Conservation (phyloP, 2,329 filamentous ascomycete species). For the Fusarium globosum region DNA sequence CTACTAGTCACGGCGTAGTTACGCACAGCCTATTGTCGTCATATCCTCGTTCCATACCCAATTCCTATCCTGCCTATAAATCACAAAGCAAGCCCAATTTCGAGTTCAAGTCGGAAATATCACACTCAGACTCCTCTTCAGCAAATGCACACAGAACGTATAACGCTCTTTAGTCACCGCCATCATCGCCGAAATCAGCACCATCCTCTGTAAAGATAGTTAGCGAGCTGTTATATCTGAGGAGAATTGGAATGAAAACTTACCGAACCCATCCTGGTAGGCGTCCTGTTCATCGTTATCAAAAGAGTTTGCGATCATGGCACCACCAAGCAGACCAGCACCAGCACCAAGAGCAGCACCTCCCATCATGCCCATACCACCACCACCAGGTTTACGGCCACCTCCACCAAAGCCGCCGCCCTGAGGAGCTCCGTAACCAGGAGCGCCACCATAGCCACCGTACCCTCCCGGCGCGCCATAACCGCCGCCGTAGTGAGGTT, state of each 20-base stretch:
- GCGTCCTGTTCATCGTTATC: constrained; percentile 70
- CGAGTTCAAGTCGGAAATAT: background rate
- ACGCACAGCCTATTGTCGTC: background rate
- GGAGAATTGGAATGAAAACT: constrained; percentile 33
- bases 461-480: constrained; percentile 31
- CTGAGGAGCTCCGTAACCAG: constrained; percentile 38
- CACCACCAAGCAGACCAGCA: constrained; percentile 83
- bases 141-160: background rate
- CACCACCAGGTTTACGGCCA: constrained; percentile 55
- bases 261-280: constrained; percentile 60
- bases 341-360: constrained; percentile 83
- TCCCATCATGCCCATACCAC: constrained; percentile 73
- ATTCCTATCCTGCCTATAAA: background rate
- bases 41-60: constrained; percentile 7
- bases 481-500: constrained; percentile 42
- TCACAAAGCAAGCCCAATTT: constrained; percentile 17
- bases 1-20: background rate
- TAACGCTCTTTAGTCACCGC: constrained; percentile 26
- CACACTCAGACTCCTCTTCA: background rate
- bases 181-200: constrained; percentile 45
- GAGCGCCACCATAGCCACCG: constrained; percentile 49
- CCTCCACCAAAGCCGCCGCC: constrained; percentile 45
- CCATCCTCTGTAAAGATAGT: constrained; percentile 47
- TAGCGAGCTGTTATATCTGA: constrained; percentile 12
- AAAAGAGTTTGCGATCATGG: constrained; percentile 75